Base-by-base conservation (phyloP, 352 stramenopile species). In the Phytophthora quininea region DNA sequence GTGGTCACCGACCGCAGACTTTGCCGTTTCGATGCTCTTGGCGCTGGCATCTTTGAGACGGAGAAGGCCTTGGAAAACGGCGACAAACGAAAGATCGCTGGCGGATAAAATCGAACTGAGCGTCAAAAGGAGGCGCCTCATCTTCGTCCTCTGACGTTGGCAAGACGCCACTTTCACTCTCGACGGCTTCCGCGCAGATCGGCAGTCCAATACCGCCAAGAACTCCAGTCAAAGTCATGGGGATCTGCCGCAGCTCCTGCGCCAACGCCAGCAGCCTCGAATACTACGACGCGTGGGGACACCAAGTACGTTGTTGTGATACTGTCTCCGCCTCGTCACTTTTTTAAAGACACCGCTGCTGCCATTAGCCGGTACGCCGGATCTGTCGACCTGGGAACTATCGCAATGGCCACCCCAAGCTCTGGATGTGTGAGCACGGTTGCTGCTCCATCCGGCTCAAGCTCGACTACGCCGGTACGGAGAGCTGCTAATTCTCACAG, bases 361-460 rank as follows among this genome's bases (percentile, higher is more conserved):
- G 19, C 2, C 31, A 19, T 31, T 43, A 77, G 58, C 54, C 62
- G 33, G 49, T 65, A 45, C 61, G 58, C 8, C 63, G 61, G 49
- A 67, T 67, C n/a, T 65, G 65, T 56, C 43, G 71, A 51, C 32
- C 67, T 46, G 54, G 32, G 30, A n/a, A 50, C 40, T 50, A 53
- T 49, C 42, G 50, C 15, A 24, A 58, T 33, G 30, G 58, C 27
- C 37, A 66, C 71, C 29, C 66, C 62, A 85, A 84, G 59, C 72
- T 89, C 42, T 90, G 81, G 82, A 79, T 81, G 46, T 91, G 83
- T 42, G 77, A 80, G 10, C 66, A 73, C 14, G 83, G 83, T 48
- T 91, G 83, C 75, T 91, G 83, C 56, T 90, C 79, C 29, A 81
- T 91, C 56, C 83, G 81, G 35, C 88, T 80, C 80, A 91, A 91